These are phyloP conservation scores for Xylaria sp. DNA, from an alignment of 2,329 filamentous ascomycete genomes.

Conservation along the genomic window DNA sequence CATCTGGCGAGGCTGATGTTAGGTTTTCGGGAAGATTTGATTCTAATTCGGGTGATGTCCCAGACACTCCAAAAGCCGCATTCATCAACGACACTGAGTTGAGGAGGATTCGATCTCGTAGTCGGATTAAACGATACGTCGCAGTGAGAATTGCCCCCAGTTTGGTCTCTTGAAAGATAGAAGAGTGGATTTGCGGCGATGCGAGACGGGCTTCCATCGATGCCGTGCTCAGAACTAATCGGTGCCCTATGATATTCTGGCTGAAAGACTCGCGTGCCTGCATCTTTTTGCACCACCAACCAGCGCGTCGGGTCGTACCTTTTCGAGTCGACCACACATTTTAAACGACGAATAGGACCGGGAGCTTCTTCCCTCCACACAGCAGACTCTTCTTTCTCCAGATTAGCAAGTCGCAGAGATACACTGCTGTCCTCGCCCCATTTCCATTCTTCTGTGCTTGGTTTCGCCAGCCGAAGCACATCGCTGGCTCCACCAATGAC, in stretches of 20 bases:
- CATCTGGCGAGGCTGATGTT: slow-evolving; percentile 40
- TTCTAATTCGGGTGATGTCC: slow-evolving; percentile 52
- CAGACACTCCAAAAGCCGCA: slow-evolving; percentile 70
- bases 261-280: slow-evolving; percentile 54
- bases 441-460: slow-evolving; percentile 55
- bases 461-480: slow-evolving; percentile 56
- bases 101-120: slow-evolving; percentile 52
- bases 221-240: slow-evolving; percentile 22
- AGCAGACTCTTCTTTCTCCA: slow-evolving; percentile 47
- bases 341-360: slow-evolving; percentile 54
- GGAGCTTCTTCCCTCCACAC: slow-evolving; percentile 57
- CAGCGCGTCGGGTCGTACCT: slow-evolving; percentile 48
- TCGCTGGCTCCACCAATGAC: slow-evolving; percentile 61
- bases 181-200: slow-evolving; percentile 60
- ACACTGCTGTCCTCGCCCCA: slow-evolving; percentile 53
- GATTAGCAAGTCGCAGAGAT: slow-evolving; percentile 51
- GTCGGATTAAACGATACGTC: slow-evolving; percentile 68
- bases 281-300: slow-evolving; percentile 57
- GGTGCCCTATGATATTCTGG: slow-evolving; percentile 50
- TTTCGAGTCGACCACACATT: slow-evolving; percentile 47
- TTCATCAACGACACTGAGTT: slow-evolving; percentile 68
- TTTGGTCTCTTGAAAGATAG: slow-evolving; percentile 53
- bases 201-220: slow-evolving; percentile 45
- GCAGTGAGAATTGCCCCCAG: slow-evolving; percentile 58
- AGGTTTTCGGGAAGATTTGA: slow-evolving; percentile 39